Evolutionary conservation across 164 flowering plant genomes (phyloP), one percentile per base, ranked within the genome.

Genomic region (Vitis labrusca): DNA sequence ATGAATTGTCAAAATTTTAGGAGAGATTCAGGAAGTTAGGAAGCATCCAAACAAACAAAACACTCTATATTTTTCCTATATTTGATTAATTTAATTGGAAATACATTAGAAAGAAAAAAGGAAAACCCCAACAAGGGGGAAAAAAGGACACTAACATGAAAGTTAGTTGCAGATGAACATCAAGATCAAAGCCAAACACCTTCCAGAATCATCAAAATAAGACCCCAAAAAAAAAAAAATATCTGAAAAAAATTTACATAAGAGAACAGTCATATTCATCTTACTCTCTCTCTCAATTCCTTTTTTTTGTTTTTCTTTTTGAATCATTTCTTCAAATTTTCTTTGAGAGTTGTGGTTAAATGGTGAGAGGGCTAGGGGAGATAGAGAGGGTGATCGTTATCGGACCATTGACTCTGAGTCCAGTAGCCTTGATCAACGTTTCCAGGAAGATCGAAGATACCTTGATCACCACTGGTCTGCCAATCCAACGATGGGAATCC

Each of bases 341-440:
- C 55, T 55, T 15, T 30, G 60, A 52, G 61, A 53, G 15, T 50
- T 59, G 15, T 37, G 27, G 50, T 44, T 23, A 17, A 57, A 37
- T 14, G 29, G 29, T 62, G 60, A 53, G 60, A 16, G 27, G 27
- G 17, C 65, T 50, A 76, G 10, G 90, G 91, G 54, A 85, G 84
- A 59, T 75, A 84, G 50, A 85, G 81, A 29, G 79, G 57, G 11
- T 83, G 82, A 56, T 84, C 90, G 52, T 64, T 76, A 49, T 84
- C 87, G 63, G 69, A 57, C 92, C 93, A 91, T 54, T 86, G 93
- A 72, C 60, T 72, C 64, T 88, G 91, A 69, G 73, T 79, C 97
- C 97, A 91, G 79, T 82, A 88, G 2, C 75, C 73, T 15, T 88
- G 92, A 85, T 91, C 97, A 63, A 81, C 80, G 72, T 82, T 61